These are phyloP conservation scores for Posidonia australis DNA, from an alignment of 106 monocot species.

Conservation along the genomic window DNA sequence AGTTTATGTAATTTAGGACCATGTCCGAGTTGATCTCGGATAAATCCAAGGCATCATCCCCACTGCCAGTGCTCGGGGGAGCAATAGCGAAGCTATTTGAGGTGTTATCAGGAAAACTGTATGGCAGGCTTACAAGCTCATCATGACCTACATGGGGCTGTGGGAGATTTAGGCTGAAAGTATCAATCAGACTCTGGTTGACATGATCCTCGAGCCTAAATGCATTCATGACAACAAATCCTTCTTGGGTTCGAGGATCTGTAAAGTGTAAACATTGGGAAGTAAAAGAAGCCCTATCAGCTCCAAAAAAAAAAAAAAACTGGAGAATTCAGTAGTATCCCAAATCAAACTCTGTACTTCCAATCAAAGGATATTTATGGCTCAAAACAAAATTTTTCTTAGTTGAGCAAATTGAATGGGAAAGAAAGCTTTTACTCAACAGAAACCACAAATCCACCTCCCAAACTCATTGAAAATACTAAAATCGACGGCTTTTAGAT, in stretches of 20 bases:
- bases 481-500: too few relatives aligned
- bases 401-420: too few relatives aligned
- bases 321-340: neutral
- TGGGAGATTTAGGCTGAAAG: neutral
- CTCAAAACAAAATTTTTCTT: too few relatives aligned
- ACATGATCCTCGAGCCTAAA: conserved; percentile 1
- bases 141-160: neutral
- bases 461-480: too few relatives aligned
- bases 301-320: neutral
- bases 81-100: neutral
- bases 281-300: too few relatives aligned
- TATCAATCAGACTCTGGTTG: neutral
- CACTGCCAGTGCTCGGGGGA: conserved; percentile 6
- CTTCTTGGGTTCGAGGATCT: neutral
- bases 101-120: neutral
- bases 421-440: too few relatives aligned
- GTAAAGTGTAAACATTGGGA: neutral
- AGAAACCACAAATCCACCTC: too few relatives aligned
- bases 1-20: conserved; percentile 32
- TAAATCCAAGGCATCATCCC: conserved; percentile 16
- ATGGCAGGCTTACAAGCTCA: neutral
- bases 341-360: too few relatives aligned
- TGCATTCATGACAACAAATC: neutral
- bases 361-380: too few relatives aligned
- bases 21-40: conserved; percentile 47